phyloP scores from a whole-genome alignment of 371 early-diverging fungal species.

The Saksenaea vasiformis region DNA sequence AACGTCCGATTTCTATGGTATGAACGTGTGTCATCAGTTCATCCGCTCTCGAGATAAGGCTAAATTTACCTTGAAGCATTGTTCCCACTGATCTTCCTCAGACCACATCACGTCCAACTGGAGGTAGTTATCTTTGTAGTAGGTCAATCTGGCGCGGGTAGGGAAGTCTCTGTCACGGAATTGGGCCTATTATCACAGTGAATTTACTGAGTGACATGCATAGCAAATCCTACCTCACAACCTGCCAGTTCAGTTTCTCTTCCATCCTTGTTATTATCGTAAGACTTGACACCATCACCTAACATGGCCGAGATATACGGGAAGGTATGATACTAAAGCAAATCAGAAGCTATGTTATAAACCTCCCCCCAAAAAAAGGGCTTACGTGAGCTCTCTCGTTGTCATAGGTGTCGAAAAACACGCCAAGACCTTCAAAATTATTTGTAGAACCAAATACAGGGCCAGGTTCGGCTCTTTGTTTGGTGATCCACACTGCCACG shows the following conservation, averaged over 20 bases:
- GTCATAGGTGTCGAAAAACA: constrained; percentile 96
- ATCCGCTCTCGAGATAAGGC: background rate
- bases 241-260: constrained; percentile 64
- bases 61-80: constrained; percentile 71
- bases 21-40: background rate
- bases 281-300: constrained; percentile 84
- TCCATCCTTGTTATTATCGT: constrained; percentile 86
- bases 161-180: constrained; percentile 71
- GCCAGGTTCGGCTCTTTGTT: constrained; percentile 54
- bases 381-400: constrained; percentile 81
- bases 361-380: background rate
- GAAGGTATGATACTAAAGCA: constrained; percentile 57
- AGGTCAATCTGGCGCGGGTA: constrained; percentile 79
- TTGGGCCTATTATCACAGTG: constrained; percentile 47
- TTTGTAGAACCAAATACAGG: constrained; percentile 93
- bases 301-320: constrained; percentile 94
- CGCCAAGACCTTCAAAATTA: constrained; percentile 87
- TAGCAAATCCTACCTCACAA: constrained; percentile 57
- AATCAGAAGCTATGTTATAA: background rate
- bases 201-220: background rate
- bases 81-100: constrained; percentile 72
- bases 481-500: constrained; percentile 47
- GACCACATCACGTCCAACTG: constrained; percentile 66
- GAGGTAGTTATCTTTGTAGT: constrained; percentile 68
- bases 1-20: constrained; percentile 54